A percentile compares a stretch with the other conserved stretches of the same genome.
Evolutionary conservation across 179 eudicot genomes (phyloP).

Genomic region (Patellifolia procumbens): DNA sequence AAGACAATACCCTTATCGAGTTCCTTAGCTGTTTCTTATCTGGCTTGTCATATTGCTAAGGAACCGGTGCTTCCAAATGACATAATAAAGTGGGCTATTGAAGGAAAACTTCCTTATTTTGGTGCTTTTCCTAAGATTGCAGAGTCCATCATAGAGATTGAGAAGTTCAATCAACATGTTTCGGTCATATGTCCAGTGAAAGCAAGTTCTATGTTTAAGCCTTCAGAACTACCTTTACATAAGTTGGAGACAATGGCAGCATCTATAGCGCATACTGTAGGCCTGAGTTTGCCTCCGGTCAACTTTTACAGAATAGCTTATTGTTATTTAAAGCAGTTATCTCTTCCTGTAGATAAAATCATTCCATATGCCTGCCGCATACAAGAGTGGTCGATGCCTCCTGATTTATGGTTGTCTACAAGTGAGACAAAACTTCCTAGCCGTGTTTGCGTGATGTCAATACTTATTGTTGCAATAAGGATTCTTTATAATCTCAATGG

Average conservation of each 20-base stretch:
- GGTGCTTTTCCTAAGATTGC: conserved; percentile 70
- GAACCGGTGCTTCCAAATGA: conserved; percentile 80
- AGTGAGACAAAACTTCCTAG: conserved; percentile 66
- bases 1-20: conserved; percentile 57
- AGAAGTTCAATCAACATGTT: conserved; percentile 14
- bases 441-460: conserved; percentile 78
- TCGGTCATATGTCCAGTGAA: conserved; percentile 56
- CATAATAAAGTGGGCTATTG: conserved; percentile 64
- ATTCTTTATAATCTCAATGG: conserved; percentile 74
- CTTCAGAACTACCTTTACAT: conserved; percentile 47
- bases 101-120: conserved; percentile 83
- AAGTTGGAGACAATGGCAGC: conserved; percentile 79
- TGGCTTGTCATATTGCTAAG: conserved; percentile 79
- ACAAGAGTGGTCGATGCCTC: conserved; percentile 86
- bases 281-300: conserved; percentile 76
- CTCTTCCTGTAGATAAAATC: conserved; percentile 62
- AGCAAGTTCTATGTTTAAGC: conserved; percentile 73
- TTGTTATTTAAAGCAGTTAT: conserved; percentile 56
- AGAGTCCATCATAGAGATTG: conserved; percentile 46
- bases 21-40: conserved; percentile 64
- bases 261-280: conserved; percentile 56
- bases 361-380: conserved; percentile 65
- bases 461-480: conserved; percentile 73
- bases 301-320: conserved; percentile 75
- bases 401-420: conserved; percentile 69